These are phyloP conservation scores for Apiospora arundinis DNA, from an alignment of 2,329 filamentous ascomycete genomes.

Conservation along the genomic window DNA sequence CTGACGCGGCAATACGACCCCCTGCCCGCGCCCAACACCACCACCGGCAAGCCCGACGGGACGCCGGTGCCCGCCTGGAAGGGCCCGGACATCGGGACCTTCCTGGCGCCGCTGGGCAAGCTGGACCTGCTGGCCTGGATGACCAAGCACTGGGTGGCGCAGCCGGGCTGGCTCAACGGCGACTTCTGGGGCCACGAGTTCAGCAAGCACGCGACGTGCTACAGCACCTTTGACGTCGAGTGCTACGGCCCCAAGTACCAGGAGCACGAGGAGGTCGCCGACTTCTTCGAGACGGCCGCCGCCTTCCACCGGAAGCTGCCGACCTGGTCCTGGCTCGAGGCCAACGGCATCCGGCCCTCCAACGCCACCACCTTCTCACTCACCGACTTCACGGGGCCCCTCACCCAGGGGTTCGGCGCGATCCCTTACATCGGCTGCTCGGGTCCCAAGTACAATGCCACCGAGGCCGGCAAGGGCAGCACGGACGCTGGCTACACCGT, in stretches of 20 bases:
- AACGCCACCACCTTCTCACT: conserved; percentile 65
- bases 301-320: conserved; percentile 63
- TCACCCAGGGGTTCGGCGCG: conserved; percentile 57
- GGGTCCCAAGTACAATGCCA: conserved; percentile 66
- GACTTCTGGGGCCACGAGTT: conserved; percentile 73
- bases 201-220: conserved; percentile 73
- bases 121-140: conserved; percentile 68
- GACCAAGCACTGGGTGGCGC: conserved; percentile 70
- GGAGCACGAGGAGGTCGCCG: conserved; percentile 64
- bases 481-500: conserved; percentile 62
- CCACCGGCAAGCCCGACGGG: conserved; percentile 59
- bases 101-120: conserved; percentile 63
- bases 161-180: conserved; percentile 56
- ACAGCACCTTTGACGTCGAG: conserved; percentile 66
- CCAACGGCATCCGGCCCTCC: conserved; percentile 59
- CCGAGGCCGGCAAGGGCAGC: conserved; percentile 59
- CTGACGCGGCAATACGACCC: conserved; percentile 69
- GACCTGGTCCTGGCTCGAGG: conserved; percentile 65
- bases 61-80: conserved; percentile 62
- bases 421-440: conserved; percentile 67
- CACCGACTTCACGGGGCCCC: conserved; percentile 54
- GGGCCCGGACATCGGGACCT: conserved; percentile 63
- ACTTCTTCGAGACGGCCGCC: conserved; percentile 68
- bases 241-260: conserved; percentile 68
- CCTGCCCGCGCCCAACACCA: conserved; percentile 66